Base-by-base conservation (phyloP, 768 basidiomycete genomes). In the Termitomyces sp. region DNA sequence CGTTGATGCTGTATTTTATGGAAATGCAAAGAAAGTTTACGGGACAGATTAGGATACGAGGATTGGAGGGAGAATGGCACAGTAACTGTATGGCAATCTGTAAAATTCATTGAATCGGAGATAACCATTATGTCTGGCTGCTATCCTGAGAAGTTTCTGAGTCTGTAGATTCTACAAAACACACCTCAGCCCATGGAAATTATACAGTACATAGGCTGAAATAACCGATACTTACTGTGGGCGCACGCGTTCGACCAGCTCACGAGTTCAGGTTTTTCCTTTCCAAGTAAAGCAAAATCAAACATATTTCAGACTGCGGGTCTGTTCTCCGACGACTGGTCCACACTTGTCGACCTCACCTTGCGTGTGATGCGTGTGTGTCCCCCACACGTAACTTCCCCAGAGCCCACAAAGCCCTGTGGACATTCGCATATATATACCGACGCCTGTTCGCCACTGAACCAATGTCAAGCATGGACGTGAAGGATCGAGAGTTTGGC, bases 1-100 rank as follows among this genome's bases (percentile, higher is more conserved):
- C 24, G 76, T 94, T 57, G 85, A 94, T 65, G 85, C 81, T 26
- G 83, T 94, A 43, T 94, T 94, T 67, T 75, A 67, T 60, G 70
- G 65, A 29, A 82, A 80, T 56, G 81, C 81, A 8, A 70, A 73
- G 66, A 74, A 70, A 54, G 74, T 81, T 41, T 83, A 82, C 62
- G 74, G 72, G 49, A 66, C 57, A 10, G 47, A 54, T 48, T 56
- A 61, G 31, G 49, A 5, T 14, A 9, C 4, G 26, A 34, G 7
- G 31, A 50, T 34, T 18, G 61, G 31, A 39, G 6, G 3, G 6
- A 3, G 34, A 26, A 31, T 37, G 34, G n/a, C 47, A 59, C 20
- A 27, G 26, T 43, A 24, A 29, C n/a, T 36, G 16, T 5, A 5
- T 37, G 16, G 16, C 37, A 14, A 18, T 37, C 18, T 41, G 20